These are phyloP conservation scores for Cenchrus americanus DNA, from an alignment of 176 grass and related monocot genomes.

Conservation along the genomic window DNA sequence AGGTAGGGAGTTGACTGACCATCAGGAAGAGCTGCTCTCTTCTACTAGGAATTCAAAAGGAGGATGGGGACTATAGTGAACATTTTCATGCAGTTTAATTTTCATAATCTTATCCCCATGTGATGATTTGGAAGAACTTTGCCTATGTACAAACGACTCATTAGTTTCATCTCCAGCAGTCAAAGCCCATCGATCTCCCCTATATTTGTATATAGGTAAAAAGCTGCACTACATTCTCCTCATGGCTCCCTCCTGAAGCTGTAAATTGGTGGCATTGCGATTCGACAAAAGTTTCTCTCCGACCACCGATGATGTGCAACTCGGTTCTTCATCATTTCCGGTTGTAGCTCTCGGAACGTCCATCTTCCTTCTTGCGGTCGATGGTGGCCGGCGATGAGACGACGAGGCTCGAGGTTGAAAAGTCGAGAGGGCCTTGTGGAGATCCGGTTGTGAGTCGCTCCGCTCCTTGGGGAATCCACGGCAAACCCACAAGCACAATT, in stretches of 20 bases:
- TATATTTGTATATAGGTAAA: no score
- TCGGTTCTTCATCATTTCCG: constrained; percentile 61
- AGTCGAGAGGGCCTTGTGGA: constrained; percentile 68
- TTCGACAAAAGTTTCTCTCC: neutral
- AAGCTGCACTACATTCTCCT: constrained; percentile 39
- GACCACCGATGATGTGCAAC: constrained; percentile 6
- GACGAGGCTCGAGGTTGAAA: constrained; percentile 52
- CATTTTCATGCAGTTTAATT: no score
- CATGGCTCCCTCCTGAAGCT: constrained; percentile 21
- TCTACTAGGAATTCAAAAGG: no score
- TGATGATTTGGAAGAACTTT: no score
- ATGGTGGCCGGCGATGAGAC: constrained; percentile 62
- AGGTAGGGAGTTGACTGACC: no score
- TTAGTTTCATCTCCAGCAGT: no score
- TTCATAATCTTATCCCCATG: no score
- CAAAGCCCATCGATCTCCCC: no score
- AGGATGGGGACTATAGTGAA: no score
- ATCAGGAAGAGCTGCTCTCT: no score
- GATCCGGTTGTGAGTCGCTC: constrained; percentile 78
- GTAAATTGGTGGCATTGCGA: neutral
- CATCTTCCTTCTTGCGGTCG: constrained; percentile 75
- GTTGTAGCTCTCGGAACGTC: constrained; percentile 70
- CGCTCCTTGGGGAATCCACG: constrained; percentile 62
- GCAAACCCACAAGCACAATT: constrained; percentile 45
- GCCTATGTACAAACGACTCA: no score